Conservation (phyloP, 2,329 filamentous ascomycete genomes). For the Hirsutella minnesotensis region DNA sequence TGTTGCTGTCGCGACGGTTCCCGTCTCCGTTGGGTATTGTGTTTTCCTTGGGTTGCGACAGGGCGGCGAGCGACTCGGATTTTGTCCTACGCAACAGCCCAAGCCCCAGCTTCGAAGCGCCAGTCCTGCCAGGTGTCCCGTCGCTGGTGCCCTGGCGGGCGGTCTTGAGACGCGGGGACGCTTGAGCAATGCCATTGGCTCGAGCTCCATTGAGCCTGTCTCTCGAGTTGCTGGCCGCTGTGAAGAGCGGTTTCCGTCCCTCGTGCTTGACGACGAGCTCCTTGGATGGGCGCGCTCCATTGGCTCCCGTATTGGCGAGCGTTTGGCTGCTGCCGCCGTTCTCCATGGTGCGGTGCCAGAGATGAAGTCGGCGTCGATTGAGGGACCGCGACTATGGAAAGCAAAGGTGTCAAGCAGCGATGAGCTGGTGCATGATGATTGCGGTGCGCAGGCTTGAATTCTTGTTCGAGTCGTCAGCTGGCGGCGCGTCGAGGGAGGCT, state of each 20-base stretch:
- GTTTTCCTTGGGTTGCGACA: background rate
- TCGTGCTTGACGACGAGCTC: conserved; percentile 25
- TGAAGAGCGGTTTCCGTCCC: conserved; percentile 29
- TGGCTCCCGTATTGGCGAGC: background rate
- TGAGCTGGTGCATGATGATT: too few relatives aligned
- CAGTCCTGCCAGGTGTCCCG: background rate
- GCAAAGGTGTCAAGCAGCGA: too few relatives aligned
- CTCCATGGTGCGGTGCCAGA: too few relatives aligned
- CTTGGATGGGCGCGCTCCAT: background rate
- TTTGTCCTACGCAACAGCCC: conserved; percentile 10
- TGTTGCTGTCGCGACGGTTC: conserved; percentile 1
- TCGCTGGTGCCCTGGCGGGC: background rate
- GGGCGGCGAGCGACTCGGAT: conserved; percentile 12
- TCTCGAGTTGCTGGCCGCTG: conserved; percentile 6
- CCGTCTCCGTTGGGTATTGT: background rate
- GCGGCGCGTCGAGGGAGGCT: too few relatives aligned
- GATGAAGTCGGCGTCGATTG: too few relatives aligned
- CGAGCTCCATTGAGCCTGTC: conserved; percentile 7
- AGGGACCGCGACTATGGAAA: too few relatives aligned
- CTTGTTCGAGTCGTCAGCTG: too few relatives aligned
- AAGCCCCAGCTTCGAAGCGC: background rate
- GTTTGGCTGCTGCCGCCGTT: too few relatives aligned
- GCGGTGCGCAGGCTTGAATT: too few relatives aligned
- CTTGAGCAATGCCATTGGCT: background rate
- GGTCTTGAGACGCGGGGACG: conserved; percentile 7